Evolutionary conservation across 495 filamentous ascomycete species (phyloP).

Genomic region (Aspergillus conjunctus): DNA sequence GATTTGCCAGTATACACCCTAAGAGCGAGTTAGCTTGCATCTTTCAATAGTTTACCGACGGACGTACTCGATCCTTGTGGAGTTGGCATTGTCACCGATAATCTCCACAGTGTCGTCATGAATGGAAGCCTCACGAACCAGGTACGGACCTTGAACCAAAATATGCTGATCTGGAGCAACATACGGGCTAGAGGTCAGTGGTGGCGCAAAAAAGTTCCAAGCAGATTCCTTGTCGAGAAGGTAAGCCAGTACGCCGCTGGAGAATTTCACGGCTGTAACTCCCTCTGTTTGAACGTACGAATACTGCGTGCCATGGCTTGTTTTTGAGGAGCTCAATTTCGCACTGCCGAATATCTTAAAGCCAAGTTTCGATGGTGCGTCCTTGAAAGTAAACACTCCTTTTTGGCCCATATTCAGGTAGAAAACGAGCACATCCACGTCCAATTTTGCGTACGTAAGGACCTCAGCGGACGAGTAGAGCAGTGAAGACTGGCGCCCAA

Average conservation of each 20-base stretch:
- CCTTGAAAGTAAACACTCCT: constrained; percentile 57
- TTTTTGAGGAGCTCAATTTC: constrained; percentile 40
- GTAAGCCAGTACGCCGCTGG: constrained; percentile 54
- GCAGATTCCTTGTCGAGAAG: constrained; percentile 49
- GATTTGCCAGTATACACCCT: constrained; percentile 55
- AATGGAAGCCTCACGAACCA: constrained; percentile 61
- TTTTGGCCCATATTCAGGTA: constrained; percentile 65
- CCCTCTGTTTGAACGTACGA: constrained; percentile 37
- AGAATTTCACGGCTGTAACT: constrained; percentile 53
- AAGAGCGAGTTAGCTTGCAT: background rate
- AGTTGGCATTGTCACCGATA: constrained; percentile 66
- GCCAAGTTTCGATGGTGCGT: constrained; percentile 34
- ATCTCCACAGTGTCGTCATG: constrained; percentile 52
- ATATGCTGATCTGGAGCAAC: constrained; percentile 57
- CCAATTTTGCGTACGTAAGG: constrained; percentile 56
- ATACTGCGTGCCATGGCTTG: constrained; percentile 51
- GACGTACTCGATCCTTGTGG: constrained; percentile 57
- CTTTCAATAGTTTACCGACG: background rate
- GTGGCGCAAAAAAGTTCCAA: constrained; percentile 28
- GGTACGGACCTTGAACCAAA: constrained; percentile 62
- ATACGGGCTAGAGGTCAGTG: constrained; percentile 38
- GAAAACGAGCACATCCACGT: constrained; percentile 53
- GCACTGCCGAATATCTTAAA: constrained; percentile 50
- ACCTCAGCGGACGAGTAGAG: constrained; percentile 73
- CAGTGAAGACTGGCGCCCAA: constrained; percentile 52